Base-by-base conservation (phyloP, 192 early-diverging fungal species). In the Helicostylum pulchrum region DNA sequence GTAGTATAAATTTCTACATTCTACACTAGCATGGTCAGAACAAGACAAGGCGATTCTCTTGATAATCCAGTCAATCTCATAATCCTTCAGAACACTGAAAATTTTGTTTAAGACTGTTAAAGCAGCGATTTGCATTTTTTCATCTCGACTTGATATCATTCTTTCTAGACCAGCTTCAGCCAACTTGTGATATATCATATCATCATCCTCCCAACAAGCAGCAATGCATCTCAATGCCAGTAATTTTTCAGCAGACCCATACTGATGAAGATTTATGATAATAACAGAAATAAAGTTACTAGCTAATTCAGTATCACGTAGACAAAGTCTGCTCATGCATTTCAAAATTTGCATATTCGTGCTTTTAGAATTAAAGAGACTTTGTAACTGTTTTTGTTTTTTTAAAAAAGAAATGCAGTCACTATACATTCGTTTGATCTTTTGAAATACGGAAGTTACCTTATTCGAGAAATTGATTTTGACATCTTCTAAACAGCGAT, bases 81-180 rank as follows among this genome's bases (percentile, higher is more conserved):
- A 53, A 4, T 32, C 30, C 6, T 67, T 65, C 9, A 91, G 53
- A 0, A 48, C 55, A 8, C 74, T 65, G 3, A 72, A 71, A 17
- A 88, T 30, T 20, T 73, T 77, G 42, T 77, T 75, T 21, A 91
- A 62, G 21, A 90, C 79, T 11, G 77, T 66, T 6, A 91, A 68
- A 6, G 77, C 59, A 19, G 75, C 78, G 12, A 75, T 73, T 66
- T 90, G 89, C 11, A 71, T 76, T 19, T 70, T 72, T 17, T 88
- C 85, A 65, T 87, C 80, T 45, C 84, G 79, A 48, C 9, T 43
- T 9, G 47, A 7, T 53, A 48, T 14, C 12, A 48, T 19, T 19
- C 46, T 14, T 17, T 17, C 15, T 17, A 48, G 4, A 48, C 46
- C 46, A 10, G 17, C 17, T 14, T 19, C 17, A 2, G 4, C n/a